Evolutionary conservation across 768 basidiomycete genomes (phyloP).

Genomic region (button mushroom (Agaricus bisporus)): DNA sequence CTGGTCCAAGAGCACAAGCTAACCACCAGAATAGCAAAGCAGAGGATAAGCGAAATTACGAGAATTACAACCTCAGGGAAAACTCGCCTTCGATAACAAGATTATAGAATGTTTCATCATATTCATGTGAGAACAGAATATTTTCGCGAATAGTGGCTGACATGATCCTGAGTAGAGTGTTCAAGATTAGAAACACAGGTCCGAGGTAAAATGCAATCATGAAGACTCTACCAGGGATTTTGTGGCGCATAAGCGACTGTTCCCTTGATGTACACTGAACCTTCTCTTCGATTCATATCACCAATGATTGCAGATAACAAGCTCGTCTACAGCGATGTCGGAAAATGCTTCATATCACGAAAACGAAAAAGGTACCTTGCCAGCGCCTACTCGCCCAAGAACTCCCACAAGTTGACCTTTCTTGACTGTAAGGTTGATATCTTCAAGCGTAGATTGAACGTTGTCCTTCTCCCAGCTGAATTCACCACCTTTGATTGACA

Average conservation of each 20-base stretch:
- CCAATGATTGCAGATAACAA: conserved; percentile 78
- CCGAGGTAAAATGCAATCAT: neutral
- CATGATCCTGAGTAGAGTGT: no score
- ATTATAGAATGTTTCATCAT: conserved; percentile 80
- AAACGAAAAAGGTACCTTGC: conserved; percentile 52
- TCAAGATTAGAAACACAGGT: neutral
- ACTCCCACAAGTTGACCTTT: conserved; percentile 86
- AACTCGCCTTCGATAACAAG: conserved; percentile 68
- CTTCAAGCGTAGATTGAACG: conserved; percentile 61
- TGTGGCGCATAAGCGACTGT: conserved; percentile 81
- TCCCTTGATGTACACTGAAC: conserved; percentile 63
- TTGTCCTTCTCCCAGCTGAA: conserved; percentile 71
- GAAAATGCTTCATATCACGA: neutral
- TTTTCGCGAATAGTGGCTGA: conserved; percentile 85
- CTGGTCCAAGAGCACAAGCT: conserved; percentile 84
- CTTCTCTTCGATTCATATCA: conserved; percentile 76
- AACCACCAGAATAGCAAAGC: neutral
- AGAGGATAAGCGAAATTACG: neutral
- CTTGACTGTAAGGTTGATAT: conserved; percentile 64
- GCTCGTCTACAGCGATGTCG: conserved; percentile 44
- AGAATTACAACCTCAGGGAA: no score
- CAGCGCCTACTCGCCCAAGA: conserved; percentile 85
- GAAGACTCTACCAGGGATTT: conserved; percentile 64
- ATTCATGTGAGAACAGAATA: conserved; percentile 87
- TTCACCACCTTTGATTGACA: conserved; percentile 69